phyloP scores from a whole-genome alignment of 192 early-diverging fungal species.

The Linnemannia exigua region DNA sequence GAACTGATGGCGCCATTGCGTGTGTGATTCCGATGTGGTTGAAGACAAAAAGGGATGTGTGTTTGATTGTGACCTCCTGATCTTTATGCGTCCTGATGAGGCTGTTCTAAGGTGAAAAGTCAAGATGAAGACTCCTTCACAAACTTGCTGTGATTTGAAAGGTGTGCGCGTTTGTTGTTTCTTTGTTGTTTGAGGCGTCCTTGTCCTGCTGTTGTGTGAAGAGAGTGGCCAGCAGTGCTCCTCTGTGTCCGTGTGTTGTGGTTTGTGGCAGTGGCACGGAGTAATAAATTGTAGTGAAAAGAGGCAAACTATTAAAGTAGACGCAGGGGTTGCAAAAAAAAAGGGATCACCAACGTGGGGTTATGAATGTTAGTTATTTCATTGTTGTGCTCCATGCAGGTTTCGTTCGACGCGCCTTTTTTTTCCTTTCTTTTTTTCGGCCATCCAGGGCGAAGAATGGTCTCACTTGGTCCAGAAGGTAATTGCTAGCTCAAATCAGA shows the following conservation, averaged over 20 bases:
- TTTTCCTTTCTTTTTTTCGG: background rate
- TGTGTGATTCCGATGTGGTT: background rate
- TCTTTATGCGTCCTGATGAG: background rate
- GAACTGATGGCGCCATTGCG: conserved; percentile 36
- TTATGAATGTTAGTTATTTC: background rate
- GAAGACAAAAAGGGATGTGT: background rate
- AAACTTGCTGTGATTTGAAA: background rate
- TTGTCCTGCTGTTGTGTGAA: background rate
- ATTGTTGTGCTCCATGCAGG: background rate
- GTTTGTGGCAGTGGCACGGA: background rate
- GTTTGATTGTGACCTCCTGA: background rate
- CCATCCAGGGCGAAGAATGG: background rate
- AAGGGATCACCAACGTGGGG: background rate
- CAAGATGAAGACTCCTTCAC: background rate
- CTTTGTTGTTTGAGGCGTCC: background rate
- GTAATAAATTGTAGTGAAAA: background rate
- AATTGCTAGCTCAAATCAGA: background rate
- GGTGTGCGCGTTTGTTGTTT: background rate
- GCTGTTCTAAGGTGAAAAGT: background rate
- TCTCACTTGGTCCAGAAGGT: background rate
- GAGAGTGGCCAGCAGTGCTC: background rate
- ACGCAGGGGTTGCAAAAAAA: background rate
- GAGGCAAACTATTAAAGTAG: background rate
- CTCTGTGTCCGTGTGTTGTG: background rate
- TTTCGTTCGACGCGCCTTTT: background rate